phyloP scores from a whole-genome alignment of 495 filamentous ascomycete genomes.

The Geoglossum glabrum region DNA sequence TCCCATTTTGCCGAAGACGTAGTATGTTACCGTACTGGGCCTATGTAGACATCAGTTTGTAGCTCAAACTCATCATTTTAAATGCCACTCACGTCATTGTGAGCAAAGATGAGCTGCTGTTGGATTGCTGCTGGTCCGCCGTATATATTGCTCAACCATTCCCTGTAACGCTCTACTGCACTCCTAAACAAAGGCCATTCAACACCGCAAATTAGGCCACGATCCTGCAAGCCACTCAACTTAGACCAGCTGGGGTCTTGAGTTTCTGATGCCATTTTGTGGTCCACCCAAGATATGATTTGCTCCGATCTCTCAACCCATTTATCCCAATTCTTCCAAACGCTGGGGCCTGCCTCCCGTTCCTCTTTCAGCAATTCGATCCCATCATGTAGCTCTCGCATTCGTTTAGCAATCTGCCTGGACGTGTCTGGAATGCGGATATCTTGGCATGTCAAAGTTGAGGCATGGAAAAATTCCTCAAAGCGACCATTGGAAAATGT shows the following conservation, averaged over 20 bases:
- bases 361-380: constrained; percentile 69
- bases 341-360: constrained; percentile 52
- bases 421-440: constrained; percentile 66
- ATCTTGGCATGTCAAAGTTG: constrained; percentile 54
- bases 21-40: constrained; percentile 98
- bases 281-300: constrained; percentile 57
- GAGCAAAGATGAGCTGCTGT: constrained; percentile 70
- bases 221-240: constrained; percentile 37
- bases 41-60: constrained; percentile 22
- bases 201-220: constrained; percentile 65
- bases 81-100: constrained; percentile 65
- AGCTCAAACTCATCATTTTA: background rate
- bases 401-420: constrained; percentile 90
- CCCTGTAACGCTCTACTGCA: constrained; percentile 57
- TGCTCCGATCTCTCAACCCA: constrained; percentile 70
- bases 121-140: constrained; percentile 44
- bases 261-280: constrained; percentile 25
- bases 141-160: constrained; percentile 51
- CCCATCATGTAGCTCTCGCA: constrained; percentile 89
- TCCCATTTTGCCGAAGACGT: constrained; percentile 59
- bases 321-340: constrained; percentile 88
- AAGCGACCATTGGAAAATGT: constrained; percentile 94
- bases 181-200: constrained; percentile 62
- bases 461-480: constrained; percentile 76
- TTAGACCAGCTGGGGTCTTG: constrained; percentile 18